These are phyloP conservation scores for Chiua sp. DNA, from an alignment of 1,284 basidiomycete species.

Conservation along the genomic window DNA sequence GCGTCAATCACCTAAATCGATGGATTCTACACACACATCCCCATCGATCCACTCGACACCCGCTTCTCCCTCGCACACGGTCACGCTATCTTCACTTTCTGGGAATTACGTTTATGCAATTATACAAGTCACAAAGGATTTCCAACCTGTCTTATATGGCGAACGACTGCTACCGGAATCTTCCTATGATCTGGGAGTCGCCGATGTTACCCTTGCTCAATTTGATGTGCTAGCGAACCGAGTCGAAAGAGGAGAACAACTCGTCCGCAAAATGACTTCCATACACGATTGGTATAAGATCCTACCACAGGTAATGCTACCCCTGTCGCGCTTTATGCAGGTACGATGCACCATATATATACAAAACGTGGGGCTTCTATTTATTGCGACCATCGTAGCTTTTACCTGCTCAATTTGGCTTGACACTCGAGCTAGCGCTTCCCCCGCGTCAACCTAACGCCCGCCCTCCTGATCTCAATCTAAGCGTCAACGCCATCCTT, in stretches of 20 bases:
- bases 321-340: slow-evolving; percentile 75
- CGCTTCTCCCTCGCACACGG: slow-evolving; percentile 47
- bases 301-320: slow-evolving; percentile 65
- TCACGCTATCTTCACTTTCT: slow-evolving; percentile 86
- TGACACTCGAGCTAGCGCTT: slow-evolving; percentile 82
- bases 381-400: slow-evolving; percentile 49
- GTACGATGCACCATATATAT: slow-evolving; percentile 43
- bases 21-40: slow-evolving; percentile 66
- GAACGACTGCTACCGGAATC: slow-evolving; percentile 76
- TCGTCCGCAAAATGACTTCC: slow-evolving; percentile 36
- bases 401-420: slow-evolving; percentile 74
- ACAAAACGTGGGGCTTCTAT: slow-evolving; percentile 13
- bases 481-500: slow-evolving; percentile 83
- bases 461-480: slow-evolving; percentile 72
- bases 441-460: slow-evolving; percentile 48
- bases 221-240: slow-evolving; percentile 71
- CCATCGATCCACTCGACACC: slow-evolving; percentile 60
- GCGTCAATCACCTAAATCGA: slow-evolving; percentile 39
- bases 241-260: slow-evolving; percentile 48
- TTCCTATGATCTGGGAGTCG: slow-evolving; percentile 80
- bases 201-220: slow-evolving; percentile 83
- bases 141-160: slow-evolving; percentile 84
- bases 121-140: slow-evolving; percentile 93
- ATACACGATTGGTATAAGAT: slow-evolving; percentile 62
- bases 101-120: slow-evolving; percentile 88